Base-by-base conservation (phyloP, 2,329 filamentous ascomycete genomes). In the Plectosphaerella sp. region DNA sequence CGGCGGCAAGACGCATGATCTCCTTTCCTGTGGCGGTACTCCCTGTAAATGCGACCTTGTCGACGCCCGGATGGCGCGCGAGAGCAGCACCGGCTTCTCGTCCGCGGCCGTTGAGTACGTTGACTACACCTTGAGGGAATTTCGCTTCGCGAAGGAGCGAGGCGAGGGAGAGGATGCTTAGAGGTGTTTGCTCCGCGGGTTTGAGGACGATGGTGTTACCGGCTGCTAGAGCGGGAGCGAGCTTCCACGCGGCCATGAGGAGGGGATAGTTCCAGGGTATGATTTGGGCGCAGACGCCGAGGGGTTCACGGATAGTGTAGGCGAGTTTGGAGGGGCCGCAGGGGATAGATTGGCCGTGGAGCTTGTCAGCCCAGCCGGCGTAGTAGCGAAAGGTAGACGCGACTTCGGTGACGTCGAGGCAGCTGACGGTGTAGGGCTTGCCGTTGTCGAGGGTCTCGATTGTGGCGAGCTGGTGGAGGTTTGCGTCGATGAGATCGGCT, bases 251-350 rank as follows among this genome's bases (percentile, higher is more conserved):
- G 15, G 87, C 87, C 82, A 92, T 91, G 20, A 79, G 76, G 2
- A 93, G 75, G 2, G 89, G 89, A 59, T 87, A 91, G 67, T 93
- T 93, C 87, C 88, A 93, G 11, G 88, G 88, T 54, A 91, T 89
- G 57, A 92, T 91, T 67, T 79, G 78, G 15, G 80, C 89, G 59
- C 88, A 89, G 0, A 94, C 89, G 37, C 89, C 89, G 35, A 93
- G 72, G 2, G 89, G 89, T 68, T 93, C 84, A 55, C 85, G 82
- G 51, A 90, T 72, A 0, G 87, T 91, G 65, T 92, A 93, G 3
- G 87, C 87, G 56, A 92, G 79, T 69, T 91, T 92, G 45, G 74
- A 70, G 1, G 81, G 78, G 2, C 80, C 83, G 10, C 86, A 87
- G 59, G 88, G 84, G 58, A 92, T 89, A n/a, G 87, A 86, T 64